Percentiles rank a stretch among this genome's conserved stretches.
These are phyloP conservation scores for Lentinula guzmanii DNA, from an alignment of 768 basidiomycete species.

Conservation along the genomic window DNA sequence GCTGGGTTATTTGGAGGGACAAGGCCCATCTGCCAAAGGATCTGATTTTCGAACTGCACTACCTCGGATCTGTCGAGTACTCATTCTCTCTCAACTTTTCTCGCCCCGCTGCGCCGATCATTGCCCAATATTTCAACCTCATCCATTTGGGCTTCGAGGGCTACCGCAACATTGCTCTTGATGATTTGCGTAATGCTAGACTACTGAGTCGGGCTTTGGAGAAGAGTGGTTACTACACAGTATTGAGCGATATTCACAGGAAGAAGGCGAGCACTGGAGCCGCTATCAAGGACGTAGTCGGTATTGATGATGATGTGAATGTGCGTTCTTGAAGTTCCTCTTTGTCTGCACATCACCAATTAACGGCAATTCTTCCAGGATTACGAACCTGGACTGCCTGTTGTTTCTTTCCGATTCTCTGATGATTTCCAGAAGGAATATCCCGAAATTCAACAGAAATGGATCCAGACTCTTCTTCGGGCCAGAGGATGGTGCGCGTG, in stretches of 20 bases:
- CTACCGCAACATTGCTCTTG: constrained; percentile 40
- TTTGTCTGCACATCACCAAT: constrained; percentile 10
- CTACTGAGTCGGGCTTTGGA: constrained; percentile 60
- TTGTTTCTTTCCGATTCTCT: constrained; percentile 60
- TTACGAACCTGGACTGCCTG: constrained; percentile 57
- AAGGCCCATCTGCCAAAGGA: constrained; percentile 61
- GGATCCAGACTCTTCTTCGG: constrained; percentile 48
- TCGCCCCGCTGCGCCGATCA: constrained; percentile 56
- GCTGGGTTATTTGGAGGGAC: constrained; percentile 66
- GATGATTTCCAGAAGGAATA: constrained; percentile 49
- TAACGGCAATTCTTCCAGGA: constrained; percentile 23
- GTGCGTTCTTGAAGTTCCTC: not conserved
- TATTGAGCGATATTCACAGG: constrained; percentile 53
- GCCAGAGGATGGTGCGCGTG: constrained; percentile 46
- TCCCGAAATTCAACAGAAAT: constrained; percentile 54
- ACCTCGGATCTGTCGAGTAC: constrained; percentile 55
- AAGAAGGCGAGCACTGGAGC: constrained; percentile 20
- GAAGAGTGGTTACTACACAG: constrained; percentile 43
- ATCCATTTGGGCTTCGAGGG: constrained; percentile 55
- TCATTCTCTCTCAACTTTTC: constrained; percentile 66
- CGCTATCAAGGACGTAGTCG: constrained; percentile 26
- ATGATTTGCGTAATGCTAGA: constrained; percentile 57
- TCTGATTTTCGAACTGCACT: constrained; percentile 65
- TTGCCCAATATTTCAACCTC: constrained; percentile 61
- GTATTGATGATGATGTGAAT: constrained; percentile 44